These are phyloP conservation scores for Amborella trichopoda DNA, from an alignment of 164 flowering plant species.

Conservation along the genomic window DNA sequence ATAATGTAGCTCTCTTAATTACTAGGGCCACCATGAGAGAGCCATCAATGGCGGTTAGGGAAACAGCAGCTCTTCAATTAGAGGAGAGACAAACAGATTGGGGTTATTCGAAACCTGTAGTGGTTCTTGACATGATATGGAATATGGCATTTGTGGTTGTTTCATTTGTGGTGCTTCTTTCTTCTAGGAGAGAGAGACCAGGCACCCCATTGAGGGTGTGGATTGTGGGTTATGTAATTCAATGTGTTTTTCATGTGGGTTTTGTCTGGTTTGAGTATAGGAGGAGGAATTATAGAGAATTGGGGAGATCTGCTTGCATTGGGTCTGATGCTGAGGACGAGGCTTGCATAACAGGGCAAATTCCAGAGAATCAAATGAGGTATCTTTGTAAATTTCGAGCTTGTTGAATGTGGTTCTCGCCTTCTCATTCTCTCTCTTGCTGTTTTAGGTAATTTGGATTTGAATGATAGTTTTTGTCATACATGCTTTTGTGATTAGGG, in stretches of 20 bases:
- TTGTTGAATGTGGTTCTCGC: no score
- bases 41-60: slow-evolving; percentile 3
- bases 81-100: slow-evolving; percentile 12
- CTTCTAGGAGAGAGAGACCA: slow-evolving; percentile 33
- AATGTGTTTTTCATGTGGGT: slow-evolving; percentile 54
- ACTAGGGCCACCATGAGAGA: no score
- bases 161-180: slow-evolving; percentile 24
- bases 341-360: no score
- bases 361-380: no score
- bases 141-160: slow-evolving; percentile 50
- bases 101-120: slow-evolving; percentile 28
- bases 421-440: no score
- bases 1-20: no score
- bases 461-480: no score
- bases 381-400: no score
- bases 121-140: slow-evolving; percentile 52
- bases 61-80: slow-evolving; percentile 6
- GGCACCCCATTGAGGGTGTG: slow-evolving; percentile 54
- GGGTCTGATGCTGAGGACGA: no score
- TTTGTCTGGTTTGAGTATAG: slow-evolving; percentile 31
- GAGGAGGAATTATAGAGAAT: slow-evolving; percentile 16
- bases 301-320: no score
- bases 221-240: slow-evolving; percentile 54
- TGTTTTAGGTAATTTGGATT: no score
- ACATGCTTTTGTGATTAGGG: no score